Percentiles rank a stretch among this genome's conserved stretches.
Conservation (phyloP, 164 flowering plant genomes). For the Magnolia kwangsiensis region DNA sequence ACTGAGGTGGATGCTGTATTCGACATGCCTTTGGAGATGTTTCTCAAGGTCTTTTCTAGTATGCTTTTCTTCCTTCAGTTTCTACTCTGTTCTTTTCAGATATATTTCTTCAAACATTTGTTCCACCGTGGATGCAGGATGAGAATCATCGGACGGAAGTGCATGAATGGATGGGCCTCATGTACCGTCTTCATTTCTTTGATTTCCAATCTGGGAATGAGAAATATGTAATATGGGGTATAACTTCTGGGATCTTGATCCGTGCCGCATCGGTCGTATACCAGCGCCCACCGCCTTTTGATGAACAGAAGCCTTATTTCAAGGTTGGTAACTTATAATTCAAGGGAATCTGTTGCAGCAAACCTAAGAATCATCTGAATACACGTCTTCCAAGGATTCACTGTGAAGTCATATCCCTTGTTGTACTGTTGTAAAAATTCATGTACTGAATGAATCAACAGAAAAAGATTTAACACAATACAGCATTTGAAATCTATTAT, state of each 20-base stretch:
- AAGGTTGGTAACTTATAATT: constrained; percentile 6
- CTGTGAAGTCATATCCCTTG: background rate
- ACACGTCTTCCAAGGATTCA: no score
- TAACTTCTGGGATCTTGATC: constrained; percentile 83
- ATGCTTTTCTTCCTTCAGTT: background rate
- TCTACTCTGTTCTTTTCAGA: background rate
- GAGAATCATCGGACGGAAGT: constrained; percentile 63
- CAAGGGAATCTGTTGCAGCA: background rate
- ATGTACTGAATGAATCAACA: background rate
- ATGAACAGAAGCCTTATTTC: constrained; percentile 59
- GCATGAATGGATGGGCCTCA: constrained; percentile 71
- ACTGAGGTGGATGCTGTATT: constrained; percentile 80
- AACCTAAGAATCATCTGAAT: background rate
- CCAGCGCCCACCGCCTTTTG: constrained; percentile 62
- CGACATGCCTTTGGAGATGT: constrained; percentile 96
- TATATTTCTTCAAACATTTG: background rate
- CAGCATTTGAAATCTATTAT: no score
- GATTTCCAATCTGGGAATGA: constrained; percentile 49
- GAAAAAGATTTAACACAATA: no score
- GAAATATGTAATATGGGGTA: constrained; percentile 73
- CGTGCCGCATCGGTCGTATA: constrained; percentile 81
- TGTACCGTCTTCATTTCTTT: constrained; percentile 66
- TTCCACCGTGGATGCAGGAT: constrained; percentile 42
- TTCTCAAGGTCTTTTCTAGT: constrained; percentile 51
- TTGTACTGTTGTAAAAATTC: background rate